Base-by-base conservation (phyloP, 2,329 filamentous ascomycete species). In the Talaromyces sp. region DNA sequence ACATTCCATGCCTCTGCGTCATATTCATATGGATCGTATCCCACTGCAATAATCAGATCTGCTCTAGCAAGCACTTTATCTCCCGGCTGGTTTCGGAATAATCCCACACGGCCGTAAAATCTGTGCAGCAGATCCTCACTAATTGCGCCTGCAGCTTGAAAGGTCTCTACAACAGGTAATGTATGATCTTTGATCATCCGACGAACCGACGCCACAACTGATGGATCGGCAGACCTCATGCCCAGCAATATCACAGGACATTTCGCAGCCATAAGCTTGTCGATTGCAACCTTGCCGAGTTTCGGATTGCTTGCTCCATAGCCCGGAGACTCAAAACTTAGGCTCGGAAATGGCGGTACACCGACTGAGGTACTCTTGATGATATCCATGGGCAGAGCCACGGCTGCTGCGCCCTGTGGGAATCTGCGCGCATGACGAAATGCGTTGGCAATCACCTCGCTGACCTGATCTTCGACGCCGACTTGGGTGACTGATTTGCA, bases 1-100 rank as follows among this genome's bases (percentile, higher is more conserved):
- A 65, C 64, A 24, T 65, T 65, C 64, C 64, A 65, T 13, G 52
- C 35, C n/a, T 65, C 64, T 16, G 64, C 64, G 16, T 65, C 64
- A 35, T 65, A 65, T 50, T 65, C 64, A 13, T 62, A 65, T 1
- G 64, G 64, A 52, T 65, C 64, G 37, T 65, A 65, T 16, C 64
- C 64, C n/a, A 65, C 56, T 6, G 64, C 52, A 16, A 65, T 48
- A 10, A 65, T 65, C 8, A 65, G 45, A 19, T 65, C 64, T 16
- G 64, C 64, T 31, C 52, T 37, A 4, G 52, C 64, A 31, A 65
- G 64, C 10, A 65, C 39, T 47, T 62, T 65, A 35, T 65, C 64
- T 10, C 64, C 64, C 0, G 64, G 64, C 19, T 65, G 64, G n/a
- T 65, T 65, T 50, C 64, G 56, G 35, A 65, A 65, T 9, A 65